Percentiles rank a stretch among this genome's conserved stretches.
Conservation (phyloP, 2,329 filamentous ascomycete genomes). For the Aspergillus ochraceoroseus region DNA sequence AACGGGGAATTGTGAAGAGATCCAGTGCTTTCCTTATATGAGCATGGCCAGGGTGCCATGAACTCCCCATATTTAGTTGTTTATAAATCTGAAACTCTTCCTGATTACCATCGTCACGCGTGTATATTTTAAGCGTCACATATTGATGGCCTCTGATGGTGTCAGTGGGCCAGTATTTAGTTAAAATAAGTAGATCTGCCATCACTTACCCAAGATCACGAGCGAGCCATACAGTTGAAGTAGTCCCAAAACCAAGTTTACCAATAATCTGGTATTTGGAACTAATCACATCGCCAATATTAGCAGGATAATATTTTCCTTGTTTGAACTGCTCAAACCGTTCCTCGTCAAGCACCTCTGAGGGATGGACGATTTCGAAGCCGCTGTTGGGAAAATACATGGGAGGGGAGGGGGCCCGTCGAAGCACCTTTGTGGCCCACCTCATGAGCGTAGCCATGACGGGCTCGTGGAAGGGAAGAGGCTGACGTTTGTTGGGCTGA, state of each 20-base stretch:
- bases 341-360: constrained; percentile 25
- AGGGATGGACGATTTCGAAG: constrained; percentile 17
- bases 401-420: constrained; percentile 16
- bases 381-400: constrained; percentile 21
- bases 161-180: constrained; percentile 9
- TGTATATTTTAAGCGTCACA: constrained; percentile 25
- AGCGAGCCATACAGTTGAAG: constrained; percentile 32
- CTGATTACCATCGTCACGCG: constrained; percentile 15
- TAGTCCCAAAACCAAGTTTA: constrained; percentile 30
- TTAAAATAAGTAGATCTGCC: constrained; percentile 3
- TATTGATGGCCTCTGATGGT: constrained; percentile 21
- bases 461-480: too few species aligned
- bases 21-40: constrained; percentile 32
- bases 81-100: constrained; percentile 30
- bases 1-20: constrained; percentile 30
- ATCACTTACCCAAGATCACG: constrained; percentile 26
- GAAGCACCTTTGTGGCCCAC: constrained; percentile 20
- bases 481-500: too few species aligned
- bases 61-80: constrained; percentile 23
- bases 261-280: constrained; percentile 28
- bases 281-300: constrained; percentile 29
- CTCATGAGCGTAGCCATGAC: constrained; percentile 22
- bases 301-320: constrained; percentile 30
- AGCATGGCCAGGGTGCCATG: constrained; percentile 25
- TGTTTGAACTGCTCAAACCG: constrained; percentile 23